Evolutionary conservation across 805 yeast species (phyloP).

Genomic region (Candida methanosorbosa): DNA sequence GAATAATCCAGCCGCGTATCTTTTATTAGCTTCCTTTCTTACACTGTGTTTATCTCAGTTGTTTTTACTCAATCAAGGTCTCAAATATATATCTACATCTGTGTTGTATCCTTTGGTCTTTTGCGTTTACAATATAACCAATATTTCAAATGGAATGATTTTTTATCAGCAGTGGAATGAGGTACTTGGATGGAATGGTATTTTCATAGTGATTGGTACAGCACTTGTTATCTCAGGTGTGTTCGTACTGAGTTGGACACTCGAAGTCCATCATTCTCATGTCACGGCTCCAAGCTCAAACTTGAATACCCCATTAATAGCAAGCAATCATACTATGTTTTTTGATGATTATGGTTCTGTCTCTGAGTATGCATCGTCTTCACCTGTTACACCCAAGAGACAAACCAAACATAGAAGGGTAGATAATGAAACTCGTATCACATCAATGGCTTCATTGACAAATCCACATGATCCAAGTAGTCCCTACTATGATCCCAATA

Average conservation of each 20-base stretch:
- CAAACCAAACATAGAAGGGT: neutral
- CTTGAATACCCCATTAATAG: conserved; percentile 4
- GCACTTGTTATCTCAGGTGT: conserved; percentile 60
- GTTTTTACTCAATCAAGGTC: conserved; percentile 64
- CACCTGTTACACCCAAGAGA: conserved; percentile 11
- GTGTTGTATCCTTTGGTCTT: conserved; percentile 79
- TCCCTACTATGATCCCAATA: conserved; percentile 13
- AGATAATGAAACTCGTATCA: conserved; percentile 5
- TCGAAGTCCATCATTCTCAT: conserved; percentile 9
- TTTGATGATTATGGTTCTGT: conserved; percentile 4
- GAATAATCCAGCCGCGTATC: conserved; percentile 33
- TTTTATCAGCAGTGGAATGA: conserved; percentile 43
- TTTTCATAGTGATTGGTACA: conserved; percentile 36
- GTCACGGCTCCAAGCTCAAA: conserved; percentile 22
- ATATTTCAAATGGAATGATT: conserved; percentile 57
- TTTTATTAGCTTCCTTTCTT: conserved; percentile 46
- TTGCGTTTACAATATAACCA: conserved; percentile 68
- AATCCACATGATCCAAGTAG: conserved; percentile 14
- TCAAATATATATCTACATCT: conserved; percentile 62
- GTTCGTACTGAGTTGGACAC: conserved; percentile 50
- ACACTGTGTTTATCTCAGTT: conserved; percentile 63
- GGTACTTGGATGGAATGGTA: conserved; percentile 24
- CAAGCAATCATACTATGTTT: neutral
- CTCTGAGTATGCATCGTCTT: conserved; percentile 6
- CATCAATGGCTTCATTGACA: conserved; percentile 13